Conservation (phyloP, 2,329 filamentous ascomycete genomes). For the Aspergillus sp. region DNA sequence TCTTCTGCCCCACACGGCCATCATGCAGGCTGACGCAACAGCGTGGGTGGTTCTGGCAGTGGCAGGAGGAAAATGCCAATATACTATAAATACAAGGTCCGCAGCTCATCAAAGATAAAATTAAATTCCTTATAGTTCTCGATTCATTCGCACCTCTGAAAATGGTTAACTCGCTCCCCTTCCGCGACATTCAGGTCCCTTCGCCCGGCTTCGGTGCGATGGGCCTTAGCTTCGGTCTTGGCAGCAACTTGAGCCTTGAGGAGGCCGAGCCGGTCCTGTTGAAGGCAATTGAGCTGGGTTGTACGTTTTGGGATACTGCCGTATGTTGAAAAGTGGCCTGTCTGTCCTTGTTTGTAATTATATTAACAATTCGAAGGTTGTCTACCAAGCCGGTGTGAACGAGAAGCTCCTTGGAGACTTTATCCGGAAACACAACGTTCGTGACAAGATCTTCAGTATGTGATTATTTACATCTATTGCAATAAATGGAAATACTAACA, state of each 20-base stretch:
- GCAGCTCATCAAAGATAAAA: background rate
- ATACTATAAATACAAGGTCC: background rate
- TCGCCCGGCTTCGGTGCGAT: slow-evolving; percentile 52
- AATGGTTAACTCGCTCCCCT: slow-evolving; percentile 46
- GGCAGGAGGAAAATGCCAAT: background rate
- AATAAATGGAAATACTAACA: background rate
- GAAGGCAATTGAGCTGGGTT: slow-evolving; percentile 50
- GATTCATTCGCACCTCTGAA: background rate
- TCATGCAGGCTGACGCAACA: no score
- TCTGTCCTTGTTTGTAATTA: background rate
- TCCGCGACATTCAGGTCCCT: slow-evolving; percentile 40
- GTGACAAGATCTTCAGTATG: slow-evolving; percentile 52
- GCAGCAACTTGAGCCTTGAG: slow-evolving; percentile 44
- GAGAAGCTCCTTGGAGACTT: slow-evolving; percentile 53
- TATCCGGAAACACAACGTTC: slow-evolving; percentile 51
- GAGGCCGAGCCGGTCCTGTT: slow-evolving; percentile 51
- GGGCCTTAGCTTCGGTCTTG: slow-evolving; percentile 48
- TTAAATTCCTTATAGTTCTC: background rate
- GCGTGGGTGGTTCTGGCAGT: background rate
- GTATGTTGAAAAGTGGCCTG: slow-evolving; percentile 25
- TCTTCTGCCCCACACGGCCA: background rate
- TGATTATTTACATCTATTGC: background rate
- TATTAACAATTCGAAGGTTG: slow-evolving; percentile 32
- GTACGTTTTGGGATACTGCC: slow-evolving; percentile 49
- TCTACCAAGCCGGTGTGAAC: slow-evolving; percentile 49